Percentiles rank a stretch among this genome's conserved stretches.
Evolutionary conservation across 225 moss, liverwort and hornwort species (phyloP).

Genomic region (Anthoceros angustus): DNA sequence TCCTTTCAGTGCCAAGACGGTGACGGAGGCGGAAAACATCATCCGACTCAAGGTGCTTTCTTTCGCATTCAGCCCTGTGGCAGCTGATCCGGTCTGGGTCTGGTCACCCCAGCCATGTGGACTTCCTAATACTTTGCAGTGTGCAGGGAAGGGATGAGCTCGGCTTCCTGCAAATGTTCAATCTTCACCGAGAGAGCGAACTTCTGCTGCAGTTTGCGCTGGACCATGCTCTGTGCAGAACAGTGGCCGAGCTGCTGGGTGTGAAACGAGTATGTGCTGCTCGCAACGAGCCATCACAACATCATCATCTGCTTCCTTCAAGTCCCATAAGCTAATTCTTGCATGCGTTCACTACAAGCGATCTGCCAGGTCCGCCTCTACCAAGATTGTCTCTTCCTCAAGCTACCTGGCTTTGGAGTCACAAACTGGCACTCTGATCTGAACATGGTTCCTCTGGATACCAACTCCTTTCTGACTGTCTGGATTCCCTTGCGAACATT

Average conservation of each 20-base stretch:
- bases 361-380: conserved; percentile 37
- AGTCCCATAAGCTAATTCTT: no score
- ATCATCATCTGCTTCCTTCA: no score
- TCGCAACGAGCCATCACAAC: no score
- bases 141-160: conserved; percentile 44
- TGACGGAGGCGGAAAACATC: conserved; percentile 27
- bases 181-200: conserved; percentile 36
- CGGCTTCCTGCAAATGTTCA: conserved; percentile 47
- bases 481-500: conserved; percentile 51
- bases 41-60: background rate
- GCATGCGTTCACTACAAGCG: background rate
- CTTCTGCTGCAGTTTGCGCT: conserved; percentile 25
- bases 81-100: background rate
- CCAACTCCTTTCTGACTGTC: conserved; percentile 45
- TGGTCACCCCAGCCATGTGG: background rate
- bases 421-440: conserved; percentile 63
- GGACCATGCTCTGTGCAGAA: conserved; percentile 32
- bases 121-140: background rate
- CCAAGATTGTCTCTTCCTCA: conserved; percentile 49
- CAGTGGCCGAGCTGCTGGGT: conserved; percentile 33
- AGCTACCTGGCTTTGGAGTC: conserved; percentile 44
- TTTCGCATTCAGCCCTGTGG: background rate
- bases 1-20: conserved; percentile 29
- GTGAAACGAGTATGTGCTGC: conserved; percentile 17
- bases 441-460: conserved; percentile 50